Percentiles rank a stretch among this genome's conserved stretches.
phyloP scores from a whole-genome alignment of 1,139 yeast species.

The Yamadazyma sp. region DNA sequence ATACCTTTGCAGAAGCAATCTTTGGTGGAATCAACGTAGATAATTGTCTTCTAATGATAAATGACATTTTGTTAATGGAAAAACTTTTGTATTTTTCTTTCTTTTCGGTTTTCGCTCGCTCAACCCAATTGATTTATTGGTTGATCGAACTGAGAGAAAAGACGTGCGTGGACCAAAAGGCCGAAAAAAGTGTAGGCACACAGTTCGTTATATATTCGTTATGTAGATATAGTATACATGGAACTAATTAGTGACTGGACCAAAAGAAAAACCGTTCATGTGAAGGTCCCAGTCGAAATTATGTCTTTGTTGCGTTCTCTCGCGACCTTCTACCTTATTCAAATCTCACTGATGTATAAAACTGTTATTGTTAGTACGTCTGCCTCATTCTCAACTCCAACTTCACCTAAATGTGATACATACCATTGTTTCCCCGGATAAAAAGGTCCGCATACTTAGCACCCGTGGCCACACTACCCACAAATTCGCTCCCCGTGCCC shows the following conservation, averaged over 20 bases:
- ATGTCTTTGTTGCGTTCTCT: too few relatives aligned
- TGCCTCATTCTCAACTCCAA: too few relatives aligned
- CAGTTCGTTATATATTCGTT: neutral
- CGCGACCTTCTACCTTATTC: too few relatives aligned
- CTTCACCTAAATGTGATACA: conserved; percentile 36
- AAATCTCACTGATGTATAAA: conserved; percentile 48
- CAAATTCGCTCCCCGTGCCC: conserved; percentile 70
- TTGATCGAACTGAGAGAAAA: conserved; percentile 6
- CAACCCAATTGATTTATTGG: conserved; percentile 17
- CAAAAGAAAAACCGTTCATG: too few relatives aligned
- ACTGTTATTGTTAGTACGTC: too few relatives aligned
- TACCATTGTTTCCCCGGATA: conserved; percentile 91
- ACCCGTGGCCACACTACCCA: conserved; percentile 55
- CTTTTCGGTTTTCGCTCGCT: conserved; percentile 5
- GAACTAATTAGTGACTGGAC: too few relatives aligned
- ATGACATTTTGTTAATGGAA: conserved; percentile 54
- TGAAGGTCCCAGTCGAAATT: too few relatives aligned
- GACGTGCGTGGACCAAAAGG: neutral
- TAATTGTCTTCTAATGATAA: conserved; percentile 86
- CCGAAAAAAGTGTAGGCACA: too few relatives aligned
- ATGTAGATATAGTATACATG: too few relatives aligned
- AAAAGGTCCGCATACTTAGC: conserved; percentile 80
- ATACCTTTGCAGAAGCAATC: conserved; percentile 92
- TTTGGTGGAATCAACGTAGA: conserved; percentile 98
- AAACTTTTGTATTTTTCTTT: conserved; percentile 13